A percentile compares a stretch with the other conserved stretches of the same genome.
phyloP scores from a whole-genome alignment of 805 yeast genomes.

The Starmerella asiatica region DNA sequence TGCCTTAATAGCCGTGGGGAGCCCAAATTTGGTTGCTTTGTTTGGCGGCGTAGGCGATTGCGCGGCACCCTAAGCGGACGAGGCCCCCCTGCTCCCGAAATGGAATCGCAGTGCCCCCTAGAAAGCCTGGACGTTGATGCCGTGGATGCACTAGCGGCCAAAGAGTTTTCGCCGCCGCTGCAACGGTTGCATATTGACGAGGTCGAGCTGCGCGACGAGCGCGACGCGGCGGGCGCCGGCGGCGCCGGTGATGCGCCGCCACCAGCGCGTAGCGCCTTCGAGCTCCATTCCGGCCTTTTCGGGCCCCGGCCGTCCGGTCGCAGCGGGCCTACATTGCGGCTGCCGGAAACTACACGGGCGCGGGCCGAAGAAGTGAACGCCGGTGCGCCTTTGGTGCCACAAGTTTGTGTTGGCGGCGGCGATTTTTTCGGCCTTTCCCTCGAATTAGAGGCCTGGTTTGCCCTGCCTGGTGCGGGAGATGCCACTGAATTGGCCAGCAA shows the following conservation, averaged over 20 bases:
- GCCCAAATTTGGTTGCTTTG: too few species aligned
- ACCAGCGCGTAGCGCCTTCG: neutral
- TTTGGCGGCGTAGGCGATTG: too few species aligned
- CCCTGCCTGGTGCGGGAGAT: neutral
- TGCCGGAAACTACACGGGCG: conserved; percentile 14
- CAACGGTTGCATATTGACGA: conserved; percentile 8
- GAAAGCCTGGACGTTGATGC: too few species aligned
- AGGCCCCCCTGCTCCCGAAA: too few species aligned
- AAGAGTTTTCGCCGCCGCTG: neutral
- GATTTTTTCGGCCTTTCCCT: conserved; percentile 14
- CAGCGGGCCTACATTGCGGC: neutral
- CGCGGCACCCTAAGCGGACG: too few species aligned
- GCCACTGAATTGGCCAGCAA: too few species aligned
- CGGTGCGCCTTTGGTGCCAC: conserved; percentile 17
- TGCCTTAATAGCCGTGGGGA: too few species aligned
- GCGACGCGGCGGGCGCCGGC: neutral
- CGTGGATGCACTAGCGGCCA: neutral
- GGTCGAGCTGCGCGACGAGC: conserved; percentile 10
- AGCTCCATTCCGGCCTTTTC: neutral
- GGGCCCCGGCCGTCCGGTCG: neutral
- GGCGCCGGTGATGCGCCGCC: conserved; percentile 2
- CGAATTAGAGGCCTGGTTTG: conserved; percentile 19
- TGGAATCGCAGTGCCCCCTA: too few species aligned
- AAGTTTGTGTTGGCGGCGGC: conserved; percentile 9
- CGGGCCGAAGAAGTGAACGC: conserved; percentile 21